A percentile compares a stretch with the other conserved stretches of the same genome.
Conservation (phyloP, 2,329 filamentous ascomycete genomes). For the Calonectria leucothoes region DNA sequence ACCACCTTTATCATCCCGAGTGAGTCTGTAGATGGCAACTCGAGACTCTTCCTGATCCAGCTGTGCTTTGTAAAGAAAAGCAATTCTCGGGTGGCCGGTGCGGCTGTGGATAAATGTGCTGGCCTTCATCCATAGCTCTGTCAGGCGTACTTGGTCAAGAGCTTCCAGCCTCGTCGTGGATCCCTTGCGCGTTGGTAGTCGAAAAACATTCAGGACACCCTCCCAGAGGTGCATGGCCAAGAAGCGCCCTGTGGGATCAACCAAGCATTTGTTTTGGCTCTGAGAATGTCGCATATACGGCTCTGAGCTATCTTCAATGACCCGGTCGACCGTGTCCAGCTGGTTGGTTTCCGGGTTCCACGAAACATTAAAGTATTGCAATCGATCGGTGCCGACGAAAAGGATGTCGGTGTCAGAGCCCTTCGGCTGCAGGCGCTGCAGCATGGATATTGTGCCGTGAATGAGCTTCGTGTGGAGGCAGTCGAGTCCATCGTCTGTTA, state of each 20-base stretch:
- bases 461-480: constrained; percentile 77
- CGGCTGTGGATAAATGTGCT: constrained; percentile 69
- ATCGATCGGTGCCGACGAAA: constrained; percentile 91
- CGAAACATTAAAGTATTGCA: constrained; percentile 88
- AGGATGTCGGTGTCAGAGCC: constrained; percentile 83
- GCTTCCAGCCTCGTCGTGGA: constrained; percentile 57
- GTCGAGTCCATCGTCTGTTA: constrained; percentile 71
- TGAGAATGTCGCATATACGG: constrained; percentile 80
- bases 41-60: constrained; percentile 64
- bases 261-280: constrained; percentile 83
- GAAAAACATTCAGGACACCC: constrained; percentile 67
- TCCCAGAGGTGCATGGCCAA: constrained; percentile 71
- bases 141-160: constrained; percentile 67
- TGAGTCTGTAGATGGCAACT: constrained; percentile 69
- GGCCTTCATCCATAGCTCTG: constrained; percentile 70
- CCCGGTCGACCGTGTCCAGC: constrained; percentile 64
- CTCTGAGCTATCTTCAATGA: constrained; percentile 66
- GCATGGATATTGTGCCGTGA: constrained; percentile 88
- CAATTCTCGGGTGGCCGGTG: constrained; percentile 68
- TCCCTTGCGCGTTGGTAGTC: constrained; percentile 60
- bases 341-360: constrained; percentile 75
- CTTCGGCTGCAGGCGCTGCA: constrained; percentile 82
- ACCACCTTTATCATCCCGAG: constrained; percentile 67
- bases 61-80: constrained; percentile 68
- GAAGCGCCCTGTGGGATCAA: constrained; percentile 80